A percentile compares a stretch with the other conserved stretches of the same genome.
phyloP scores from a whole-genome alignment of 768 basidiomycete genomes.

The Kwoniella europaea region DNA sequence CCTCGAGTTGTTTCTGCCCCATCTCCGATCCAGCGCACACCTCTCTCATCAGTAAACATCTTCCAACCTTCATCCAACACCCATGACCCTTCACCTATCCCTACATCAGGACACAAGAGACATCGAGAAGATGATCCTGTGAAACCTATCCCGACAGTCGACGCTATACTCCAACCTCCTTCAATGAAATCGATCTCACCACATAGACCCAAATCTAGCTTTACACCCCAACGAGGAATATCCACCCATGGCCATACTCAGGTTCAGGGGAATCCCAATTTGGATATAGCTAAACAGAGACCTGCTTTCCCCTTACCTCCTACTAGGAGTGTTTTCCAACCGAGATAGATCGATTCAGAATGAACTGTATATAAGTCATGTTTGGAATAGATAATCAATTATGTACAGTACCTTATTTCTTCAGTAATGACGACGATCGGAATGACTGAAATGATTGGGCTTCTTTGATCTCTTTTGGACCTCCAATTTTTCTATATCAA shows the following conservation, averaged over 20 bases:
- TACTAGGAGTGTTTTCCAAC: conserved; percentile 19
- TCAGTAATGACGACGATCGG: no score
- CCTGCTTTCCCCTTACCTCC: conserved; percentile 26
- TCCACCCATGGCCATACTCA: neutral
- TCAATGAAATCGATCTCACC: conserved; percentile 1
- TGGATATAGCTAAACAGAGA: conserved; percentile 17
- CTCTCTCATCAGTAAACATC: conserved; percentile 11
- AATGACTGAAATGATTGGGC: no score
- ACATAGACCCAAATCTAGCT: conserved; percentile 11
- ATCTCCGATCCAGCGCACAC: conserved; percentile 1
- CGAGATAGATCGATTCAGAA: neutral
- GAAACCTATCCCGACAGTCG: neutral
- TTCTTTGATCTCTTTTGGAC: neutral
- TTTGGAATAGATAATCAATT: no score
- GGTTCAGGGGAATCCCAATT: neutral
- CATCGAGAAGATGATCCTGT: conserved; percentile 11
- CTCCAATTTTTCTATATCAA: neutral
- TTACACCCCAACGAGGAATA: conserved; percentile 23
- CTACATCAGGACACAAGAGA: conserved; percentile 5
- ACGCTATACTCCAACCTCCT: conserved; percentile 3
- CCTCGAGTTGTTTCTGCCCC: conserved; percentile 2
- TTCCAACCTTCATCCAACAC: conserved; percentile 3
- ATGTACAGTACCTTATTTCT: no score
- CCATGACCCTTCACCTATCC: neutral
- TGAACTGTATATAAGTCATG: neutral